Base-by-base conservation (phyloP, 495 filamentous ascomycete species). In the Aspergillus cristatus region DNA sequence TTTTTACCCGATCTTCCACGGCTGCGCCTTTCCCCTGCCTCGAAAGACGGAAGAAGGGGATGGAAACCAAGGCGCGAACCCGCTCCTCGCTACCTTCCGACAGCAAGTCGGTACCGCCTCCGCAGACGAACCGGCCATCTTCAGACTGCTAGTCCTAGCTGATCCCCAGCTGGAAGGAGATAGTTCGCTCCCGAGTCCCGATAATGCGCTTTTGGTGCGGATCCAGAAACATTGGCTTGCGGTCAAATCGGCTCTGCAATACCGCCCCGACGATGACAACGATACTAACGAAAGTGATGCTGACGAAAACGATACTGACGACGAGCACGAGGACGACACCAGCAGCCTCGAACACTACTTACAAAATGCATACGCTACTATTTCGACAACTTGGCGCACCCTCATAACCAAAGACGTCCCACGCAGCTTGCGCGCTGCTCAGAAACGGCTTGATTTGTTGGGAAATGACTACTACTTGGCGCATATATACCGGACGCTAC, bases 111-210 rank as follows among this genome's bases (percentile, higher is more conserved):
- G 51, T 18, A 39, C 56, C 32, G 38, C 41, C 29, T 28, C 40
- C 13, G 41, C 43, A 12, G 41, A 55, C 34, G 56, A 49, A 35
- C 50, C 51, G 48, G 59, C 47, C 40, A 45, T 86, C 78, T 95
- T 98, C 59, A 73, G 91, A 18, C 78, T 98, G 3, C 81, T 98
- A 16, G 78, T 86, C 10, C 78, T 98, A 31, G 91, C 82, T 40
- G 91, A 98, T 63, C 91, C 91, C 1, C 91, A 98, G 54, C 74
- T 98, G 17, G 91, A 98, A 59, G 91, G 91, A 48, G 87, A 95
- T 55, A 84, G 84, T 11, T 84, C 83, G 3, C 78, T 95, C 20
- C 74, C 75, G 11, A 70, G 73, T 35, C 63, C 74, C 5, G 67
- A 77, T 28, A 67, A 76, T 42, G 70, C 75, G 38, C 58, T 71